phyloP scores from a whole-genome alignment of 2,329 filamentous ascomycete genomes.

The Didymella arachidicola region DNA sequence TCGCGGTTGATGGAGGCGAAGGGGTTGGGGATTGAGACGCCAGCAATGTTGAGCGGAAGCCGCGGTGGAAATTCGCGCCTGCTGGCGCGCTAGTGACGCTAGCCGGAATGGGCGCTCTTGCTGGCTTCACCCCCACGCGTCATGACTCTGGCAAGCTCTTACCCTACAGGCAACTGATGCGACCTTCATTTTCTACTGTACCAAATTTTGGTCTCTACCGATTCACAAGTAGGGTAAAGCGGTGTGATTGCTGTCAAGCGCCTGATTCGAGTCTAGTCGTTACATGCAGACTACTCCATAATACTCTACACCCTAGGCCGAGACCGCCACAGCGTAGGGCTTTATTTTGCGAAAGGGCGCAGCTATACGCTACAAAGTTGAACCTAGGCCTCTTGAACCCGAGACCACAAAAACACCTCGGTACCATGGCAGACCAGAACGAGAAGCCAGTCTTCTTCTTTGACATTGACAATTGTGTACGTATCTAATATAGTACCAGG shows the following conservation, averaged over 20 bases:
- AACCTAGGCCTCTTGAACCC: background rate
- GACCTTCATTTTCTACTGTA: background rate
- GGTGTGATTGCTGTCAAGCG: background rate
- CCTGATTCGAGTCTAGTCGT: background rate
- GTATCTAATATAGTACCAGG: conserved; percentile 35
- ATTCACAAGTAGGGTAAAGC: background rate
- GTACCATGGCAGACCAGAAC: conserved; percentile 36
- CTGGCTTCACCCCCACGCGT: conserved; percentile 23
- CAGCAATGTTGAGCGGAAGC: conserved; percentile 18
- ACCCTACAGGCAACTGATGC: conserved; percentile 12
- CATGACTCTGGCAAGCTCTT: conserved; percentile 18
- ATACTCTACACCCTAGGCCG: background rate
- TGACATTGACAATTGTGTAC: conserved; percentile 95
- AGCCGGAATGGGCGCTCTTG: conserved; percentile 21
- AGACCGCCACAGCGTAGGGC: conserved; percentile 9
- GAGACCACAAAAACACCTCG: background rate
- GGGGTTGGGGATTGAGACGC: conserved; percentile 32
- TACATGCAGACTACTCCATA: conserved; percentile 2
- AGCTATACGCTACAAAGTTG: conserved; percentile 6
- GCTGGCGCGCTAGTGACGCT: conserved; percentile 23
- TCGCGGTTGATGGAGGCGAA: conserved; percentile 32
- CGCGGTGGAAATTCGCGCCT: conserved; percentile 17
- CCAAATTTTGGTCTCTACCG: background rate
- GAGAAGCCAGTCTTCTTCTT: conserved; percentile 72
- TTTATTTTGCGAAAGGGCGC: conserved; percentile 12